These are phyloP conservation scores for Collariella sp. DNA, from an alignment of 495 filamentous ascomycete species.

Conservation along the genomic window DNA sequence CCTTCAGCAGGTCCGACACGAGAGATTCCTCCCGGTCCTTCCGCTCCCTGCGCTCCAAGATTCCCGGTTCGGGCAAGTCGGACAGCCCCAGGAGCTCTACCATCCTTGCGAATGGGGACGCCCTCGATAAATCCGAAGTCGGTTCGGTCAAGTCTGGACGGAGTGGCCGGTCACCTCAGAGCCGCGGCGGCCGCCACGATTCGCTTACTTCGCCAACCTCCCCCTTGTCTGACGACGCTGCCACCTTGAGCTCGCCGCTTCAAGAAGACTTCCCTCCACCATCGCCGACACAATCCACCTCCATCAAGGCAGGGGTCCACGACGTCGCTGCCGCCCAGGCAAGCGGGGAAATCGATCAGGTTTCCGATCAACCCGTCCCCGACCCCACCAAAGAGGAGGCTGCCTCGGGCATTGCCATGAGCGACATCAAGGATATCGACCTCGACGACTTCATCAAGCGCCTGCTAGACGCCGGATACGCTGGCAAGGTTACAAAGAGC, in stretches of 20 bases:
- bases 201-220: constrained; percentile 38
- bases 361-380: constrained; percentile 67
- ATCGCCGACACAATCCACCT: constrained; percentile 75
- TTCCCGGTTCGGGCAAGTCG: constrained; percentile 49
- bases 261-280: constrained; percentile 68
- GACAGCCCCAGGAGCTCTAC: constrained; percentile 77
- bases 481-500: constrained; percentile 93
- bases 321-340: constrained; percentile 73
- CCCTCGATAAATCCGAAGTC: constrained; percentile 63
- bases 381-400: constrained; percentile 34
- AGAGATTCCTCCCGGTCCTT: constrained; percentile 89
- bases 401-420: constrained; percentile 46
- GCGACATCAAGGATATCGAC: constrained; percentile 81
- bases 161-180: constrained; percentile 44
- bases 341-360: constrained; percentile 84
- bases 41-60: constrained; percentile 60
- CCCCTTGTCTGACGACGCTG: constrained; percentile 31
- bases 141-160: constrained; percentile 61
- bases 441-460: constrained; percentile 96
- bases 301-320: constrained; percentile 58
- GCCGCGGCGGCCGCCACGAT: constrained; percentile 31
- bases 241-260: constrained; percentile 27
- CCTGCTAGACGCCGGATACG: constrained; percentile 88
- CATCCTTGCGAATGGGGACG: constrained; percentile 51
- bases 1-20: constrained; percentile 88